A percentile compares a stretch with the other conserved stretches of the same genome.
These are phyloP conservation scores for Talaromyces verruculosus DNA, from an alignment of 2,329 filamentous ascomycete species.

Conservation along the genomic window DNA sequence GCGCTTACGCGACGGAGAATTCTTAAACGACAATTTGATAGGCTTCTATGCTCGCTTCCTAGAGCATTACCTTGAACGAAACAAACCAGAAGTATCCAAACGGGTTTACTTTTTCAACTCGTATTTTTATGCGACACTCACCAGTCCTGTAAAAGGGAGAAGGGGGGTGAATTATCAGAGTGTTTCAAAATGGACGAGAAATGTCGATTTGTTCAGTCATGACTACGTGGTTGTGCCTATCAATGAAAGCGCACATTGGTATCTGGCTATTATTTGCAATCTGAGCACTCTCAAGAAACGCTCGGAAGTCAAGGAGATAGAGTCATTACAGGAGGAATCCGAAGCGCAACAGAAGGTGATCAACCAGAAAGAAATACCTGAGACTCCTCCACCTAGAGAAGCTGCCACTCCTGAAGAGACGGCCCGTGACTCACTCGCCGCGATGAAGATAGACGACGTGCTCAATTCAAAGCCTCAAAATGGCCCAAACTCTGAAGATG, in stretches of 20 bases:
- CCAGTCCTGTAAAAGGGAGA: slow-evolving; percentile 54
- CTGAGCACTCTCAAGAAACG: slow-evolving; percentile 60
- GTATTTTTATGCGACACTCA: slow-evolving; percentile 82
- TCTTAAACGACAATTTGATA: slow-evolving; percentile 89
- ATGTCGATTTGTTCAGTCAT: slow-evolving; percentile 77
- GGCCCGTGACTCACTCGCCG: slow-evolving; percentile 30
- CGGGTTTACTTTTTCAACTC: slow-evolving; percentile 88
- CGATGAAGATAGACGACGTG: slow-evolving; percentile 33
- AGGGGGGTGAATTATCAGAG: slow-evolving; percentile 74
- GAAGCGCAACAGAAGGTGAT: slow-evolving; percentile 20
- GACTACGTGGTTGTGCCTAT: slow-evolving; percentile 92
- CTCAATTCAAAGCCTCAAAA: slow-evolving; percentile 1
- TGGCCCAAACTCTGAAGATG: slow-evolving; percentile 23
- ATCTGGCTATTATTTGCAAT: slow-evolving; percentile 92
- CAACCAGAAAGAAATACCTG: slow-evolving; percentile 31
- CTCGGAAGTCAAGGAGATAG: slow-evolving; percentile 10
- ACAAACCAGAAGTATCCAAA: slow-evolving; percentile 57
- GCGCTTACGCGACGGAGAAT: slow-evolving; percentile 78
- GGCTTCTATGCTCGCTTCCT: slow-evolving; percentile 80
- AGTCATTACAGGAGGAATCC: slow-evolving; percentile 5
- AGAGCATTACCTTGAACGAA: slow-evolving; percentile 59
- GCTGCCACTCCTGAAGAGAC: slow-evolving; percentile 27
- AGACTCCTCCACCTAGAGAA: slow-evolving; percentile 28
- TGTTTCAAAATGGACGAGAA: slow-evolving; percentile 84
- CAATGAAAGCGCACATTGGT: slow-evolving; percentile 88